Evolutionary conservation across 2,329 filamentous ascomycete species (phyloP).

Genomic region (Neurospora sp.): DNA sequence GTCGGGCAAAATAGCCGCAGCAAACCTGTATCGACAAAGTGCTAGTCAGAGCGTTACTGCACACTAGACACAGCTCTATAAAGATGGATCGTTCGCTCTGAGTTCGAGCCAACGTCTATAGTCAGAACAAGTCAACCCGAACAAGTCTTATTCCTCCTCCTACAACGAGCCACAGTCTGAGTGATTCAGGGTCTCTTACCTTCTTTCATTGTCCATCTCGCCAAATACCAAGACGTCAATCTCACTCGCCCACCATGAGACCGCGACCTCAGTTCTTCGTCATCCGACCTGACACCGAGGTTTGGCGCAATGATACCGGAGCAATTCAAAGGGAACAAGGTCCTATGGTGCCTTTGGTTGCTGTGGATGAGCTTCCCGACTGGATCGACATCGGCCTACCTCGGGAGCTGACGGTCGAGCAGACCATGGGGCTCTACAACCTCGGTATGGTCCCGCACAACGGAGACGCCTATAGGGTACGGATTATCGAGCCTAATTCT

Average conservation of each 20-base stretch:
- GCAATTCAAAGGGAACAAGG: conserved; percentile 18
- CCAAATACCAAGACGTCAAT: background rate
- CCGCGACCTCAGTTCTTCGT: conserved; percentile 31
- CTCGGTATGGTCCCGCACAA: conserved; percentile 23
- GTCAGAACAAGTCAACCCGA: background rate
- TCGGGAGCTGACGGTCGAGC: conserved; percentile 27
- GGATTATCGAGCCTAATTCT: conserved; percentile 9
- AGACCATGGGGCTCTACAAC: conserved; percentile 30
- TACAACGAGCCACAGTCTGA: background rate
- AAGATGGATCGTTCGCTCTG: background rate
- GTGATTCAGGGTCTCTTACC: background rate
- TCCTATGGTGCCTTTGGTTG: conserved; percentile 42
- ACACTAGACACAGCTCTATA: background rate
- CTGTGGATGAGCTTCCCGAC: conserved; percentile 40
- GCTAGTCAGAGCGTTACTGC: background rate
- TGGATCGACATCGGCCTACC: conserved; percentile 37
- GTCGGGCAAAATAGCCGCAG: background rate
- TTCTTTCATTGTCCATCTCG: background rate
- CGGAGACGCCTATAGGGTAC: conserved; percentile 20
- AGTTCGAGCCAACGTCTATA: background rate
- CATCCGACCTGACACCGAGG: conserved; percentile 29
- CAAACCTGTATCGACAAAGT: background rate
- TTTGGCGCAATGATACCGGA: conserved; percentile 18
- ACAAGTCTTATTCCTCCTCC: background rate
- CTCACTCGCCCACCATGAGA: conserved; percentile 11